phyloP scores from a whole-genome alignment of 306 rosid genomes.

The Chamaecrista fasciculata region DNA sequence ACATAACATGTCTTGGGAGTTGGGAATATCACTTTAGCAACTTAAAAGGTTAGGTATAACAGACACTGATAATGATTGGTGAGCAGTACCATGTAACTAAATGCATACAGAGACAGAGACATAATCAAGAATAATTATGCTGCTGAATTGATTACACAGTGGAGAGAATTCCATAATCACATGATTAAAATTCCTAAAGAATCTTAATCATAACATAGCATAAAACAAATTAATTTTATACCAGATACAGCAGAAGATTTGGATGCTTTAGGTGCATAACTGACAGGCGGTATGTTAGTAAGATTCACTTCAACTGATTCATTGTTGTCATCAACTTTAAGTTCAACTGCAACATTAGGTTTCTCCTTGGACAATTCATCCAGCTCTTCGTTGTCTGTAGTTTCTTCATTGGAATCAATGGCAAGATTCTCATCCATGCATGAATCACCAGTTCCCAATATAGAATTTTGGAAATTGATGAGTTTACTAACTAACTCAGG shows the following conservation, averaged over 20 bases:
- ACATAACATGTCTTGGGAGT: slow-evolving; percentile 6
- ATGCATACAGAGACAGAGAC: slow-evolving; percentile 17
- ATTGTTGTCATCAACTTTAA: slow-evolving; percentile 41
- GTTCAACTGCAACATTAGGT: slow-evolving; percentile 60
- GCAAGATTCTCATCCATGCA: slow-evolving; percentile 38
- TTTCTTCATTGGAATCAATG: slow-evolving; percentile 48
- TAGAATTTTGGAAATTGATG: slow-evolving; percentile 60
- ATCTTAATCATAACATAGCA: slow-evolving; percentile 16
- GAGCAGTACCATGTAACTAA: slow-evolving; percentile 7
- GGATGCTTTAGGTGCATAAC: slow-evolving; percentile 63
- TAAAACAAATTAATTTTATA: slow-evolving; percentile 37
- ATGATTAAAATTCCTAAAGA: slow-evolving; percentile 15
- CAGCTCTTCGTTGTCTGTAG: slow-evolving; percentile 43
- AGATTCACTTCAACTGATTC: slow-evolving; percentile 55
- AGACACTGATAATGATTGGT: background rate
- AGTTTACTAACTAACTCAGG: slow-evolving; percentile 86
- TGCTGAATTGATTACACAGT: slow-evolving; percentile 14
- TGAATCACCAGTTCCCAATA: slow-evolving; percentile 51
- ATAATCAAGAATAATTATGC: slow-evolving; percentile 16
- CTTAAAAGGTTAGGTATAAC: background rate
- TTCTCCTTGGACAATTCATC: slow-evolving; percentile 43
- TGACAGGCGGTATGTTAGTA: slow-evolving; percentile 59
- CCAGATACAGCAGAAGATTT: slow-evolving; percentile 45
- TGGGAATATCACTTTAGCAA: background rate
- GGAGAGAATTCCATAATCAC: slow-evolving; percentile 21